Conservation (phyloP, 2,329 filamentous ascomycete genomes). For the Ascochyta lentis region DNA sequence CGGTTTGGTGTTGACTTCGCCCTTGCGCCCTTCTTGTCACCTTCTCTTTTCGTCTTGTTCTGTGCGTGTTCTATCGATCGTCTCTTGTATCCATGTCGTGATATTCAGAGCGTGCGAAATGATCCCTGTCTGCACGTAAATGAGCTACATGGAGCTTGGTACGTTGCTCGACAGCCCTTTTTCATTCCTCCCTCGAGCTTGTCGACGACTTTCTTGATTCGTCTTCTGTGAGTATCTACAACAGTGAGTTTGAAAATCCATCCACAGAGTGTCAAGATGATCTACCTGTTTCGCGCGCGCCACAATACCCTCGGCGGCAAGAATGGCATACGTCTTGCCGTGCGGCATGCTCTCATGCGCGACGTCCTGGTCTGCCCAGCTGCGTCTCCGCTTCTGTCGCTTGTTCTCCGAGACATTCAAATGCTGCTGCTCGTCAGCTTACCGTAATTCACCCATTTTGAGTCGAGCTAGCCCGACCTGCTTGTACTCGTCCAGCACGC, state of each 20-base stretch:
- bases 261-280: fast-evolving
- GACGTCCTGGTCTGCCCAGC: conserved; percentile 15
- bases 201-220: conserved; percentile 5
- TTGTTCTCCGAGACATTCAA: conserved; percentile 8
- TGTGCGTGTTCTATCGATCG: background rate
- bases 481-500: conserved; percentile 14
- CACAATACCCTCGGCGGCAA: conserved; percentile 13
- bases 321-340: conserved; percentile 13
- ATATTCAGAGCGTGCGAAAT: background rate
- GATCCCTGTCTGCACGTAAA: background rate
- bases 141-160: background rate
- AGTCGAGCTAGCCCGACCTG: background rate
- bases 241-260: background rate
- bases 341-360: conserved; percentile 12
- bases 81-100: background rate
- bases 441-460: too few relatives aligned
- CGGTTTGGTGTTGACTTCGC: conserved; percentile 2
- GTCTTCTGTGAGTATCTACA: conserved; percentile 6
- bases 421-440: background rate
- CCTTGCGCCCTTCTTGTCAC: conserved; percentile 15
- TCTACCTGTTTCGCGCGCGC: conserved; percentile 7
- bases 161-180: background rate
- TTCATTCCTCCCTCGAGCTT: background rate
- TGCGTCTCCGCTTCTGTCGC: conserved; percentile 5
- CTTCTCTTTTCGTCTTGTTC: background rate